Conservation (phyloP, 2,329 filamentous ascomycete genomes). For the Alternaria alternata region DNA sequence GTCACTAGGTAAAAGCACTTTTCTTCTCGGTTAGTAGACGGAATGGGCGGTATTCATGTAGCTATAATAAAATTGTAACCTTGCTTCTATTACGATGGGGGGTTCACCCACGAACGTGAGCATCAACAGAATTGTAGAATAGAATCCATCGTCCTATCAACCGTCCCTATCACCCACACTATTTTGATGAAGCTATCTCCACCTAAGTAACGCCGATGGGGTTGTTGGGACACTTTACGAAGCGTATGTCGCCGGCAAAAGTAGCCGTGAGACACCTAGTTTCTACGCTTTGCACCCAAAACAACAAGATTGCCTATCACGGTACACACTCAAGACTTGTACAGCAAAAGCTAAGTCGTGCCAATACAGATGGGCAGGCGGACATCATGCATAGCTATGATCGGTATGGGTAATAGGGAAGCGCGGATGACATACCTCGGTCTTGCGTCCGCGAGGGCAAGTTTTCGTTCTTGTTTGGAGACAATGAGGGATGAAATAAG, state of each 20-base stretch:
- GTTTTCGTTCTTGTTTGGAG: background rate
- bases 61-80: conserved; percentile 11
- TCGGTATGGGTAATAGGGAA: background rate
- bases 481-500: background rate
- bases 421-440: background rate
- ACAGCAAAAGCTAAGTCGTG: background rate
- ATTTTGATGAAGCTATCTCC: background rate
- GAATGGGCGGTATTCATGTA: conserved; percentile 7
- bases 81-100: background rate
- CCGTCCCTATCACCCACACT: background rate
- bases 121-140: background rate
- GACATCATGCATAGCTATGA: background rate
- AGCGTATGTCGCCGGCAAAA: conserved; percentile 1
- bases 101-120: background rate
- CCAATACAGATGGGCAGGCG: background rate
- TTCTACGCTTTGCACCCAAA: background rate
- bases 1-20: conserved; percentile 10
- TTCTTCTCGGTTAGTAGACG: background rate
- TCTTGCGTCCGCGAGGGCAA: background rate
- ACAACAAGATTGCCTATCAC: conserved; percentile 2
- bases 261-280: conserved; percentile 12
- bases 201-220: background rate
- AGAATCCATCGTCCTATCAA: background rate
- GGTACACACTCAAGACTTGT: conserved; percentile 1
- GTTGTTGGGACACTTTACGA: background rate